A percentile compares a stretch with the other conserved stretches of the same genome.
These are phyloP conservation scores for Gossypium turneri DNA, from an alignment of 345 rosid species.

Conservation along the genomic window DNA sequence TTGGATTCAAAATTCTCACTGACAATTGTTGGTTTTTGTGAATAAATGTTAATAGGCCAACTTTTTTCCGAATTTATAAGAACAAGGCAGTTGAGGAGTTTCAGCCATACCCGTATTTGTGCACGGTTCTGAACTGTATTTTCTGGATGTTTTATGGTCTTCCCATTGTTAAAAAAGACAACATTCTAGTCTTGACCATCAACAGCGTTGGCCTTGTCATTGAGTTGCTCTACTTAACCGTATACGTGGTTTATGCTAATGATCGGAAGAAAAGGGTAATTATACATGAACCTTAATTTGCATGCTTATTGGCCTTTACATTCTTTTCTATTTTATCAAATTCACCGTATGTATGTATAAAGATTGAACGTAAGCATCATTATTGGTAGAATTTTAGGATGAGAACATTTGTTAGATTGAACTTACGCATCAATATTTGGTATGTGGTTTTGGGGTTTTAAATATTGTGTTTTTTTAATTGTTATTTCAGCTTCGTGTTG, in stretches of 20 bases:
- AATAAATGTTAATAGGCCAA: neutral
- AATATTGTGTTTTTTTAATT: neutral
- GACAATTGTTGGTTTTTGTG: neutral
- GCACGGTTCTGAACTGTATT: constrained; percentile 42
- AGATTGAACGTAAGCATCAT: constrained; percentile 8
- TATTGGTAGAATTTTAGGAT: constrained; percentile 1
- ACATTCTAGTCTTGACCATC: constrained; percentile 43
- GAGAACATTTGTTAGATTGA: neutral
- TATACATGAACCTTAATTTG: neutral
- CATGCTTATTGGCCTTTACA: neutral
- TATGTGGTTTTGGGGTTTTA: neutral
- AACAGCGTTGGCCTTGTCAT: constrained; percentile 33
- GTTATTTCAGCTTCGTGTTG: neutral
- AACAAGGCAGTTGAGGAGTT: constrained; percentile 43
- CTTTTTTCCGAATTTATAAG: constrained; percentile 8
- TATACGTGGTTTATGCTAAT: constrained; percentile 21
- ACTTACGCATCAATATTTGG: neutral
- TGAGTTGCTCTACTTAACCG: constrained; percentile 25
- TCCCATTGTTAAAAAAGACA: constrained; percentile 44
- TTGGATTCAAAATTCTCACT: neutral
- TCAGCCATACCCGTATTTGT: constrained; percentile 41
- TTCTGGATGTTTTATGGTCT: constrained; percentile 53
- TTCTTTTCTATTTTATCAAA: neutral
- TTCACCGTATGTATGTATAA: neutral
- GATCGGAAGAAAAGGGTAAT: constrained; percentile 19